phyloP scores from a whole-genome alignment of 805 yeast species.

The Candida silvicultrix region DNA sequence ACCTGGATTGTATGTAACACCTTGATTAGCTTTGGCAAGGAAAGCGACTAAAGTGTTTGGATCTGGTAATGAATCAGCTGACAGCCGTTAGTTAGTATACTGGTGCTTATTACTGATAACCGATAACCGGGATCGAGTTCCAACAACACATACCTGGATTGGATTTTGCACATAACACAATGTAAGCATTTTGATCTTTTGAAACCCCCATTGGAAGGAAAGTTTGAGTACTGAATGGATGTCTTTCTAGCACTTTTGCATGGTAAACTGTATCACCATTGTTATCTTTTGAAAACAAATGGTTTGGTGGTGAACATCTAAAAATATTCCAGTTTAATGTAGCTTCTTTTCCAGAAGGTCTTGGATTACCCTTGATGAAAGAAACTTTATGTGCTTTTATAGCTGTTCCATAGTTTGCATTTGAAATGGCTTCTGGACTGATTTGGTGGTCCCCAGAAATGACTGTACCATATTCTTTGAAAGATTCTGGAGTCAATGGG shows the following conservation, averaged over 20 bases:
- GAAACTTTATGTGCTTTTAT: conserved; percentile 67
- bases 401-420: conserved; percentile 95
- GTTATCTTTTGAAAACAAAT: conserved; percentile 28
- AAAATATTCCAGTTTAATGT: conserved; percentile 85
- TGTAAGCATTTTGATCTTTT: conserved; percentile 43
- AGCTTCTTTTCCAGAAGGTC: too few relatives aligned
- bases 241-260: conserved; percentile 74
- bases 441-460: conserved; percentile 76
- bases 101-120: conserved; percentile 23
- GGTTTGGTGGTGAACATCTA: conserved; percentile 72
- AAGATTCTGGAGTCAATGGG: conserved; percentile 59
- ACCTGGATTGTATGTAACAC: conserved; percentile 76
- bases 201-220: conserved; percentile 86
- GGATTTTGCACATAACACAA: conserved; percentile 74
- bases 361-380: too few relatives aligned
- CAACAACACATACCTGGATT: neutral
- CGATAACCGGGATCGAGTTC: conserved; percentile 27
- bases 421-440: conserved; percentile 31
- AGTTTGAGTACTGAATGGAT: conserved; percentile 84
- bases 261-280: conserved; percentile 12
- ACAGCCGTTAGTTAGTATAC: too few relatives aligned
- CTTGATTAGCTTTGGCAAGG: conserved; percentile 73
- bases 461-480: conserved; percentile 67
- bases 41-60: conserved; percentile 59
- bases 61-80: conserved; percentile 49